phyloP scores from a whole-genome alignment of 768 basidiomycete genomes.

The Cyclocybe aegerita region DNA sequence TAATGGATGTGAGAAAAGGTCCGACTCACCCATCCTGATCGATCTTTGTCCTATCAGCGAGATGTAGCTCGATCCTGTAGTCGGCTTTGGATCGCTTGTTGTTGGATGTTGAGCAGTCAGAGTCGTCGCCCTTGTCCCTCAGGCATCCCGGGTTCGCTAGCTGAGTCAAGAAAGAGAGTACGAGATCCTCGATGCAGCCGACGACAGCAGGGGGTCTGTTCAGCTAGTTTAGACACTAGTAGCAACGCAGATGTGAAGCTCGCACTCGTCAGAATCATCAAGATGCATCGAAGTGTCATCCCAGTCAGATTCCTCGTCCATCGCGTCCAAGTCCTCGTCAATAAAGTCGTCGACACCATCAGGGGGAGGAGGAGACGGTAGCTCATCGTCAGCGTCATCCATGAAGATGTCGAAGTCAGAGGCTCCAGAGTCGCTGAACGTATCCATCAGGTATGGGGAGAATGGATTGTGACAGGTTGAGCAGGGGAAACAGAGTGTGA shows the following conservation, averaged over 20 bases:
- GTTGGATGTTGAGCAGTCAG: slow-evolving; percentile 1
- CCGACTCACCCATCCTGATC: slow-evolving; percentile 24
- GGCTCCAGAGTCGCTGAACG: not conserved
- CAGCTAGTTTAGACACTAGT: not conserved
- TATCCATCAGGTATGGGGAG: no score
- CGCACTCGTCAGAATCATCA: not conserved
- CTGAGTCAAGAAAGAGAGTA: slow-evolving; percentile 35
- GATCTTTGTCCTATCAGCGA: slow-evolving; percentile 33
- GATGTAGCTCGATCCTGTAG: slow-evolving; percentile 29
- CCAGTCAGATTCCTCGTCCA: not conserved
- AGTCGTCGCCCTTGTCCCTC: slow-evolving; percentile 5
- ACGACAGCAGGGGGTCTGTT: slow-evolving; percentile 9
- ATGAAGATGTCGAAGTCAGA: slow-evolving; percentile 1
- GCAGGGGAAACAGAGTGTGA: no score
- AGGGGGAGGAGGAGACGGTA: not conserved
- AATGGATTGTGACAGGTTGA: no score
- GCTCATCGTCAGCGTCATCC: slow-evolving; percentile 1
- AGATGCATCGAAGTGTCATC: not conserved
- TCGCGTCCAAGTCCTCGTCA: slow-evolving; percentile 1
- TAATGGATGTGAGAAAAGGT: not conserved
- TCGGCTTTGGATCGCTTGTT: slow-evolving; percentile 9
- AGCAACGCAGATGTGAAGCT: not conserved
- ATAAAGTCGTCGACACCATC: not conserved
- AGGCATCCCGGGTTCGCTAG: slow-evolving; percentile 23
- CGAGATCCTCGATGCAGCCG: slow-evolving; percentile 33